Evolutionary conservation across 352 stramenopile species (phyloP).

Genomic region (Pythium myriotylum): DNA sequence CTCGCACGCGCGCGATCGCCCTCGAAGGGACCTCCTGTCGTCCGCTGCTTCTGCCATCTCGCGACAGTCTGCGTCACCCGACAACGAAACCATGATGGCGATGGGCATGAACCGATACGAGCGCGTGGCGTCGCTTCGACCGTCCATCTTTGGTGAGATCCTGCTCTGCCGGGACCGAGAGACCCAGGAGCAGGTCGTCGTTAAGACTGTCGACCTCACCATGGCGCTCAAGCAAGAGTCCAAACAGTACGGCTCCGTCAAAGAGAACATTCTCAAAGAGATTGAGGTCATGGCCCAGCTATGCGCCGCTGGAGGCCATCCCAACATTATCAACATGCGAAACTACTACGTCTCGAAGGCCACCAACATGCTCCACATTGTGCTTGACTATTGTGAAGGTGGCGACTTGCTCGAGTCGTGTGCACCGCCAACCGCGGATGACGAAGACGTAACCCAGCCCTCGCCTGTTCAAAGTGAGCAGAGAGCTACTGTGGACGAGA

Average conservation of each 20-base stretch:
- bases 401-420: constrained; percentile 74
- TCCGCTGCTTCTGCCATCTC: too few relatives aligned
- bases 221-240: constrained; percentile 60
- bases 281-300: constrained; percentile 67
- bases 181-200: constrained; percentile 55
- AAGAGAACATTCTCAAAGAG: constrained; percentile 74
- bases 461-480: constrained; percentile 10
- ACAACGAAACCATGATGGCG: not conserved
- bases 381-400: constrained; percentile 79
- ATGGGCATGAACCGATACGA: constrained; percentile 48
- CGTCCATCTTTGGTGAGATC: constrained; percentile 75
- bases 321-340: constrained; percentile 74
- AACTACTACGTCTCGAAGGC: constrained; percentile 63
- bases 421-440: constrained; percentile 21
- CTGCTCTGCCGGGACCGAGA: constrained; percentile 60
- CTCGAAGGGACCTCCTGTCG: too few relatives aligned
- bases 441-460: constrained; percentile 4
- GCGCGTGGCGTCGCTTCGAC: constrained; percentile 42
- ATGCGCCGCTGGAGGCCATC: constrained; percentile 54
- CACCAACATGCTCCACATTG: constrained; percentile 56
- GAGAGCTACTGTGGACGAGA: constrained; percentile 40
- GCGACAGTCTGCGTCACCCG: not conserved
- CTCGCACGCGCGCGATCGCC: too few relatives aligned
- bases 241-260: constrained; percentile 45
- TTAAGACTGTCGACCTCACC: constrained; percentile 74